Base-by-base conservation (phyloP, 2,329 filamentous ascomycete genomes). In the Botryotinia convoluta region DNA sequence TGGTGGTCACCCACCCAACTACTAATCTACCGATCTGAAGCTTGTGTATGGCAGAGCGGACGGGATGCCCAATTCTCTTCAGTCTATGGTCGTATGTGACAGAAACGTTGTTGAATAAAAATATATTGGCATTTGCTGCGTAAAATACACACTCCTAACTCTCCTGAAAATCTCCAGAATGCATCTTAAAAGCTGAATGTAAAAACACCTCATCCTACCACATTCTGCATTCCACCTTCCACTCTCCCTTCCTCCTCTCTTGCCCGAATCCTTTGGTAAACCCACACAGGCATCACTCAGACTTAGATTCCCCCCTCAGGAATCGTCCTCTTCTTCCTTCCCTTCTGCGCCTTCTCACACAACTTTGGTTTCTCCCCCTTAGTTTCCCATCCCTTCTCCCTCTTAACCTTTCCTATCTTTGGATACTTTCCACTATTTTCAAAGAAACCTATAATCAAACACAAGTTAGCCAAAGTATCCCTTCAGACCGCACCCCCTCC, bases 361-460 rank as follows among this genome's bases (percentile, higher is more conserved):
- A 97, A 83, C 22, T 74, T 74, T 35, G 77, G 79, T 39, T 74
- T 70, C 81, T 86, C 84, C 80, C 87, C 87, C 8, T 84, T 84
- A 8, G 89, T 89, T 79, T 91, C 86, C 84, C 90, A 91, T 35
- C 83, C 85, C 37, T 84, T 85, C 74, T 88, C 86, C 74, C 89
- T 86, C 81, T 89, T 86, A 22, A 98, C 88, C 81, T 87, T 88
- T 5, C 96, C 96, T 7, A 97, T 92, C 83, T 89, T 88, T 75
- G 89, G 88, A 83, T 98, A 98, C 84, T 93, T 94, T 80, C 91
- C 88, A 81, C 90, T 93, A 72, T 91, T 92, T 73, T 83, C 86
- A 80, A 98, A 98, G 84, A 98, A 94, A 69, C 88, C 86, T 74
- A 92, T 90, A 95, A 75, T 98, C 82, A 95, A 91, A 81, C 87